phyloP scores from a whole-genome alignment of 2,329 filamentous ascomycete genomes.

The Fusarium longipes region DNA sequence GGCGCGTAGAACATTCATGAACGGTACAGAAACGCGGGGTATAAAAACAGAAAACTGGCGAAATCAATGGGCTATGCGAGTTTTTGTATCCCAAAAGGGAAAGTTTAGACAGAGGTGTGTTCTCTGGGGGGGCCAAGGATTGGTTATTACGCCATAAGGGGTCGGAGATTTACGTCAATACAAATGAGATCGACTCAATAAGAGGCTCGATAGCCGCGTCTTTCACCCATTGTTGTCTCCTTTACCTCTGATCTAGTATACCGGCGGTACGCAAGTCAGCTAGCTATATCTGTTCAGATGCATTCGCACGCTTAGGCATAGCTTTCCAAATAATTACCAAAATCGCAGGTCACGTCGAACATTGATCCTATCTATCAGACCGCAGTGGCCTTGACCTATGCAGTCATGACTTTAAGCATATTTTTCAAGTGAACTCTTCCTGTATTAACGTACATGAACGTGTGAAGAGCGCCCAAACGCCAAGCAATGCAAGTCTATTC shows the following conservation, averaged over 20 bases:
- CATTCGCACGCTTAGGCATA: neutral
- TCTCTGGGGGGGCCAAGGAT: conserved; percentile 15
- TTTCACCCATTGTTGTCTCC: no score
- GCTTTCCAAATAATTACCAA: neutral
- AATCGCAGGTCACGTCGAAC: neutral
- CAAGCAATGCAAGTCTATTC: conserved; percentile 51
- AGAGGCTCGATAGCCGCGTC: neutral
- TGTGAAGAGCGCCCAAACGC: conserved; percentile 46
- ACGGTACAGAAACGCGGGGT: neutral
- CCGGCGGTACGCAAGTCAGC: neutral
- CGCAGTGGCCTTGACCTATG: neutral
- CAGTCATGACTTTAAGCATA: neutral
- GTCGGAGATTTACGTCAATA: conserved; percentile 1
- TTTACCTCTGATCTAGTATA: no score
- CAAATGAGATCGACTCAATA: conserved; percentile 21
- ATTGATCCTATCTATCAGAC: neutral
- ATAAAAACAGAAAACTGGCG: conserved; percentile 2
- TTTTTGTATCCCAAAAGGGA: conserved; percentile 20
- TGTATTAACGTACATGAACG: conserved; percentile 16
- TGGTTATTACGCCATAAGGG: conserved; percentile 12
- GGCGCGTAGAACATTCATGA: conserved; percentile 61
- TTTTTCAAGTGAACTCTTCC: neutral
- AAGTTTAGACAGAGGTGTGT: conserved; percentile 20
- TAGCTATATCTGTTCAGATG: neutral
- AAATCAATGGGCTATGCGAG: conserved; percentile 29